Evolutionary conservation across 2,329 filamentous ascomycete genomes (phyloP), one percentile per base, ranked within the genome.

Genomic region (Bipolaris zeicola): DNA sequence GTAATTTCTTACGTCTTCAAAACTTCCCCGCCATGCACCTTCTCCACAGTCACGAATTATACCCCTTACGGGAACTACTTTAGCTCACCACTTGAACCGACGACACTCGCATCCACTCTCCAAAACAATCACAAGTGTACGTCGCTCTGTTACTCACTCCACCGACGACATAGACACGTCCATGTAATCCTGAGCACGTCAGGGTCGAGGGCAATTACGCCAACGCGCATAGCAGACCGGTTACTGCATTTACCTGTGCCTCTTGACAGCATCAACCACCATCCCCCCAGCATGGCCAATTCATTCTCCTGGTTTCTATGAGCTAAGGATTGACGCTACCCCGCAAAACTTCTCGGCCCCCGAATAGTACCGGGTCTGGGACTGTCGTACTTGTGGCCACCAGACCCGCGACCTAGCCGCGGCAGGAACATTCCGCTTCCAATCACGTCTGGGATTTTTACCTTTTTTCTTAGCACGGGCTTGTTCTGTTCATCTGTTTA

Each of bases 1-100:
- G 65, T 60, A 71, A 70, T 70, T 63, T 73, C 56, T 75, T 75
- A 75, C 72, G 72, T 75, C 69, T 74, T 55, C 53, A 53, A 70
- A 73, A 66, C 65, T 72, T 73, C 70, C 71, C 69, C 71, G 70
- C 66, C 63, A 67, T 71, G 67, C 67, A 55, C 50, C 61, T 52
- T 65, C 66, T 67, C 62, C 67, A 64, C 63, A 64, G 52, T 48
- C 61, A 56, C 37, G 43, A 58, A 52, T 49, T 34, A 46, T 58
- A 52, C 62, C 57, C 61, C 57, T 61, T 60, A 53, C 66, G 69
- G 71, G 64, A 69, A 61, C 71, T 70, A 72, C 56, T 65, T 65
- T 73, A 71, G 72, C 66, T 57, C 64, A 56, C 45, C 48, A 56
- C 44, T 28, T 55, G 60, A 63, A 61, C 57, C 67, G 60, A 68